phyloP scores from a whole-genome alignment of 352 stramenopile species.

The Saprolegnia parasitica region DNA sequence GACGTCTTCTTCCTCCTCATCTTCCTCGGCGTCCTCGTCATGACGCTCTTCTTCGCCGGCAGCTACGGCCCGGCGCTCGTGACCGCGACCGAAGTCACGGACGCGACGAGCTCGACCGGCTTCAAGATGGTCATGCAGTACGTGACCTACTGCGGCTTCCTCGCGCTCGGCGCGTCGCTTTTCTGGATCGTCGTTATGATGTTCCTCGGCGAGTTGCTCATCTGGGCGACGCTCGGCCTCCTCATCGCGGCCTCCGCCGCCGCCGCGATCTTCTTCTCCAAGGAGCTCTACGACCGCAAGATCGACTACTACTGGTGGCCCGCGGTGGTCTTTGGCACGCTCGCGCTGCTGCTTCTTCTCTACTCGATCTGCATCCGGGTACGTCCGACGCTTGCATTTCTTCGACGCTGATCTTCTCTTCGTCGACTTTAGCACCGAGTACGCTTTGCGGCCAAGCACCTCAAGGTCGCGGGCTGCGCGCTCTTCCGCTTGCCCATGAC shows the following conservation, averaged over 20 bases:
- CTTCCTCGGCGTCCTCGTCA: conserved; percentile 52
- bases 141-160: conserved; percentile 46
- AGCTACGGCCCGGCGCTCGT: conserved; percentile 66
- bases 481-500: conserved; percentile 83
- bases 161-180: conserved; percentile 55
- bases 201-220: conserved; percentile 39
- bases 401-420: too few relatives aligned
- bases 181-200: conserved; percentile 78
- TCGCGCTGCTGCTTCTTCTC: conserved; percentile 44
- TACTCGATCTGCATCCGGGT: conserved; percentile 50
- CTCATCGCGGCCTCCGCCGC: conserved; percentile 40
- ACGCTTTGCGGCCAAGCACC: conserved; percentile 88
- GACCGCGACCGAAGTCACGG: conserved; percentile 42
- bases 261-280: conserved; percentile 59
- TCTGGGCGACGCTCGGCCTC: conserved; percentile 46
- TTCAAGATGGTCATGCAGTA: conserved; percentile 58
- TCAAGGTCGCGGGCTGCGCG: conserved; percentile 82
- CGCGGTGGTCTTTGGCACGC: conserved; percentile 45
- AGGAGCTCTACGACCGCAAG: conserved; percentile 55
- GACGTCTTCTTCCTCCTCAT: conserved; percentile 59
- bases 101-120: conserved; percentile 38
- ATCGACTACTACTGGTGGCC: conserved; percentile 66
- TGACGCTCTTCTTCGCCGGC: conserved; percentile 44
- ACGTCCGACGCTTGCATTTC: too few relatives aligned
- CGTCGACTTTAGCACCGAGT: conserved; percentile 54